Evolutionary conservation across 495 filamentous ascomycete species (phyloP).

Genomic region (Achaetomiella virescens): DNA sequence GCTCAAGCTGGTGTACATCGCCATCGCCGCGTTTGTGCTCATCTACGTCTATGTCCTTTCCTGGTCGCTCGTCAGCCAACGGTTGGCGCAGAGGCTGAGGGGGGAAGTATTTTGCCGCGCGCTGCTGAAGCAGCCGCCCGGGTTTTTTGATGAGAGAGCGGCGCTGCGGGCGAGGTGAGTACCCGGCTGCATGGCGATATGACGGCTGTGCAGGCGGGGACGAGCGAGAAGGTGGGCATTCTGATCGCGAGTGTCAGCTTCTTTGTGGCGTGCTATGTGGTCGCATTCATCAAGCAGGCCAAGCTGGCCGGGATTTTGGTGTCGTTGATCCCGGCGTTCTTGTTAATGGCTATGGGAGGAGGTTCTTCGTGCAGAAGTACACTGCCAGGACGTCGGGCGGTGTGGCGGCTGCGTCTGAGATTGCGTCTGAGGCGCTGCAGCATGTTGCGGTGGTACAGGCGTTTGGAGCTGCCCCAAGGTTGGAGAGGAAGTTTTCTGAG

Average conservation of each 20-base stretch:
- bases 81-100: constrained; percentile 56
- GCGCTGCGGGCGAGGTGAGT: constrained; percentile 56
- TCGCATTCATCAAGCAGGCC: constrained; percentile 56
- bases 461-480: constrained; percentile 36
- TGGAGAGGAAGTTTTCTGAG: constrained; percentile 50
- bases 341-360: constrained; percentile 58
- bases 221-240: constrained; percentile 62
- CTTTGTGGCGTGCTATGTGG: constrained; percentile 58
- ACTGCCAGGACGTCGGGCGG: constrained; percentile 46
- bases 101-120: constrained; percentile 51
- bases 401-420: constrained; percentile 33
- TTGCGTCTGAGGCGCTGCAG: constrained; percentile 42
- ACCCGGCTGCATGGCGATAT: constrained; percentile 56
- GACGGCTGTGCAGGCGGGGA: constrained; percentile 54
- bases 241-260: constrained; percentile 52
- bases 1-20: constrained; percentile 55
- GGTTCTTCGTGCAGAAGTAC: constrained; percentile 55
- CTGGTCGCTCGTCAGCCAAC: constrained; percentile 57
- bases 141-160: constrained; percentile 64
- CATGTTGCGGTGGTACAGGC: constrained; percentile 47
- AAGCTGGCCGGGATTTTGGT: constrained; percentile 48
- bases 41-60: constrained; percentile 53
- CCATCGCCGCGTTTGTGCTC: constrained; percentile 54
- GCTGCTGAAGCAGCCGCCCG: constrained; percentile 54
- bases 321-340: constrained; percentile 57